phyloP scores from a whole-genome alignment of 352 stramenopile species.

The Pythium utonaiense region DNA sequence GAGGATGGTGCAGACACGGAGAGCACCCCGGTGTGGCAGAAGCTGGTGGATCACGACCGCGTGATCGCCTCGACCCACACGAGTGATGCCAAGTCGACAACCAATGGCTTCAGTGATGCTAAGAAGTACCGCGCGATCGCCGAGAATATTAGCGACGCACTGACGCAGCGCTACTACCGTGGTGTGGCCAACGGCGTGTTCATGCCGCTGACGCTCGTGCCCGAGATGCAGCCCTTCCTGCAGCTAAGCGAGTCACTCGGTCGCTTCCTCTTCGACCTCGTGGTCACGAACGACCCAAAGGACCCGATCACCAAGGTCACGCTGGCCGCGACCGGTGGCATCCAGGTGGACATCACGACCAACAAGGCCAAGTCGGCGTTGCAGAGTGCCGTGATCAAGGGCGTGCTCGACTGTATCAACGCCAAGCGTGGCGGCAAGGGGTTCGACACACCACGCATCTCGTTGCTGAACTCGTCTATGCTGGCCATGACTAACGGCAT shows the following conservation, averaged over 20 bases:
- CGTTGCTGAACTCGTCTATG: constrained; percentile 65
- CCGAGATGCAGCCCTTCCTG: constrained; percentile 83
- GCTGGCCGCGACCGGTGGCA: constrained; percentile 54
- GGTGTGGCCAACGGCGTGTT: constrained; percentile 83
- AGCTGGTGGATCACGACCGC: constrained; percentile 84
- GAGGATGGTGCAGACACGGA: constrained; percentile 17
- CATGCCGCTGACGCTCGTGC: constrained; percentile 70
- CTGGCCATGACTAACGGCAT: constrained; percentile 73
- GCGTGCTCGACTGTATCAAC: constrained; percentile 60
- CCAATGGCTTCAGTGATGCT: constrained; percentile 48
- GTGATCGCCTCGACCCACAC: constrained; percentile 88
- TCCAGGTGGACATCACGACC: constrained; percentile 75
- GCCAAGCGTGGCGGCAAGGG: constrained; percentile 14
- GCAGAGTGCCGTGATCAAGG: constrained; percentile 73
- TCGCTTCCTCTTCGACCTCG: constrained; percentile 64
- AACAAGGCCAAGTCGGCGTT: constrained; percentile 67
- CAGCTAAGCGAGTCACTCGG: constrained; percentile 66
- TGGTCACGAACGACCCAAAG: constrained; percentile 57
- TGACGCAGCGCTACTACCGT: constrained; percentile 66
- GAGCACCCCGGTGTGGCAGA: constrained; percentile 40
- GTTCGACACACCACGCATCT: constrained; percentile 29
- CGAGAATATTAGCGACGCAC: constrained; percentile 73
- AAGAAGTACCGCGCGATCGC: constrained; percentile 74
- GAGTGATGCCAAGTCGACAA: constrained; percentile 76
- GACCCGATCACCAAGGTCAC: constrained; percentile 64